Evolutionary conservation across 2,329 filamentous ascomycete genomes (phyloP), one percentile per base, ranked within the genome.

Genomic region (Microdochium bolleyi): DNA sequence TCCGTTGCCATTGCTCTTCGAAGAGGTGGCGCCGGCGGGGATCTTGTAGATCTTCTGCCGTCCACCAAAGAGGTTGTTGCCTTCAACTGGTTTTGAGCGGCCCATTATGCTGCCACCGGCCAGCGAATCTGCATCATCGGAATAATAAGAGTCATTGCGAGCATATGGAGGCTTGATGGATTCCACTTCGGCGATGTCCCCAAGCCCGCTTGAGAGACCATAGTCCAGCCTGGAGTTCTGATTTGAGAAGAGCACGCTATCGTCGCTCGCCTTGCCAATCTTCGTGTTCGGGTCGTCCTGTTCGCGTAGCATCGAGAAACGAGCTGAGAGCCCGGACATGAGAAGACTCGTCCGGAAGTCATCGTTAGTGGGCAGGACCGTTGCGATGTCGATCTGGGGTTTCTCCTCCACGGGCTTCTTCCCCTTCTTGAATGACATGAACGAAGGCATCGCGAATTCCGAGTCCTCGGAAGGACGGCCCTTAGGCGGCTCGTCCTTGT

Each of bases 31-130:
- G 24, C 77, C 76, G 3, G 74, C 75, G 0, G 88, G 78, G 57
- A 96, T 88, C 67, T 90, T 92, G 70, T 95, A 97, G 37, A 97
- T 86, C 72, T 97, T 97, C 67, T 97, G 94, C 48, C 94, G 84
- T 16, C 94, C 94, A 53, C 94, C 94, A 69, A 99, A 99, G 53
- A 99, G 70, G 60, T 89, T 87, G 65, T 97, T 99, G 48, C 92
- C 91, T 64, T 97, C 92, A 1, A 82, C 85, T 0, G 89, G 91
- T 60, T 92, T 86, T 8, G 87, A 77, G 51, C 94, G 80, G 61
- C 77, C 86, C 88, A 97, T 92, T n/a, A 97, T 79, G 67, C 88
- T 90, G 1, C 82, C 79, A 48, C 68, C 72, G 10, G 75, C 72
- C 3, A 73, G 72, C 7, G 80, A 82, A 48, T 86, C 84, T 34